Conservation (phyloP, 1,284 basidiomycete genomes). For the Cutaneotrichosporon dermatis region DNA sequence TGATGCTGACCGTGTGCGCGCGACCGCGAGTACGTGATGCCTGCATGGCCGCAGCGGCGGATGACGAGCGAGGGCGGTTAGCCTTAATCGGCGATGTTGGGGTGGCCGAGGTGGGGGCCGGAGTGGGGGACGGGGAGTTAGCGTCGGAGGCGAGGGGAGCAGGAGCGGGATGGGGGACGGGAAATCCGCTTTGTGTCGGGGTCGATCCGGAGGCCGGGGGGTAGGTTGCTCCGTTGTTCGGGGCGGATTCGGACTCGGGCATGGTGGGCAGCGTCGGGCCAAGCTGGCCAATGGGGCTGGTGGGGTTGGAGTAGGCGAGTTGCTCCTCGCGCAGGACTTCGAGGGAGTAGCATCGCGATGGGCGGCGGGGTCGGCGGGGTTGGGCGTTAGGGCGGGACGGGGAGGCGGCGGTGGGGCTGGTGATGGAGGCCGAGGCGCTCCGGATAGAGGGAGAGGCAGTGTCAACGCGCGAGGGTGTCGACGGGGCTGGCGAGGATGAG, state of each 20-base stretch:
- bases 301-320: background rate
- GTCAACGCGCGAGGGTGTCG: too few relatives aligned
- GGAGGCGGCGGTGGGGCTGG: too few relatives aligned
- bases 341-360: conserved; percentile 7
- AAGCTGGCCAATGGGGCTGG: background rate
- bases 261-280: background rate
- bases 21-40: background rate
- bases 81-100: too few relatives aligned
- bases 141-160: too few relatives aligned
- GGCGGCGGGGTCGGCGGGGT: background rate
- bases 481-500: too few relatives aligned
- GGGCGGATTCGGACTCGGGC: background rate
- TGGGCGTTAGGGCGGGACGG: background rate
- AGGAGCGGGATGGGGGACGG: background rate
- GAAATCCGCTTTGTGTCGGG: background rate
- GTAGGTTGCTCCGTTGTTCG: too few relatives aligned
- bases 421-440: background rate
- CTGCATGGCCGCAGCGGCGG: background rate
- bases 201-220: too few relatives aligned
- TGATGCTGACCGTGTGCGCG: conserved; percentile 19
- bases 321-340: background rate
- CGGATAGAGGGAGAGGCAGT: background rate
- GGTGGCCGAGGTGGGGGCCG: too few relatives aligned
- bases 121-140: too few relatives aligned
- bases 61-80: background rate